These are phyloP conservation scores for Rubus parviflorus DNA, from an alignment of 306 rosid species.

Conservation along the genomic window DNA sequence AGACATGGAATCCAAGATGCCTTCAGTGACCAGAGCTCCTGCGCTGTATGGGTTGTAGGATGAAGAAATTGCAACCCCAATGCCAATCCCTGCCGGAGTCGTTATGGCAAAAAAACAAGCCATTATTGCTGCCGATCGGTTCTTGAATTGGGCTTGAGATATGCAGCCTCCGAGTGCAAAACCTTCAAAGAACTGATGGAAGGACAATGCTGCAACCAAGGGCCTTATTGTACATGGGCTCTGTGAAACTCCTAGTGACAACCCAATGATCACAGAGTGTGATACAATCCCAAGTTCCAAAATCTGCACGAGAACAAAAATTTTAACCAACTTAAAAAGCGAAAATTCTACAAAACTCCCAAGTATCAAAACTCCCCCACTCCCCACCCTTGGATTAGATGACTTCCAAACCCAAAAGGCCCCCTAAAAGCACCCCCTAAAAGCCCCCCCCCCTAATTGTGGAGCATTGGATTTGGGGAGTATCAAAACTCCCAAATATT, in stretches of 20 bases:
- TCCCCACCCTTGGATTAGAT: too few species aligned
- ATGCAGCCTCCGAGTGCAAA: slow-evolving; percentile 98
- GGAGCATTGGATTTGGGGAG: too few species aligned
- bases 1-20: slow-evolving; percentile 72
- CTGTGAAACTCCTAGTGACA: slow-evolving; percentile 84
- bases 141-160: slow-evolving; percentile 81
- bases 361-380: too few species aligned
- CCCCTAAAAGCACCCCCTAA: too few species aligned
- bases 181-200: slow-evolving; percentile 99
- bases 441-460: too few species aligned
- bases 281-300: slow-evolving; percentile 96
- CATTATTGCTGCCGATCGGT: slow-evolving; percentile 63
- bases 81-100: slow-evolving; percentile 68
- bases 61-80: slow-evolving; percentile 64
- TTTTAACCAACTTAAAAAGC: not conserved
- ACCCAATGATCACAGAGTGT: slow-evolving; percentile 90
- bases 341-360: too few species aligned
- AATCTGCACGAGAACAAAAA: slow-evolving; percentile 42
- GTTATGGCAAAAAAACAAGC: slow-evolving; percentile 85
- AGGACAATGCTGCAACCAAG: slow-evolving; percentile 78
- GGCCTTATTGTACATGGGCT: slow-evolving; percentile 93
- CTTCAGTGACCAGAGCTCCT: slow-evolving; percentile 72
- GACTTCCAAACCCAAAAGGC: too few species aligned
- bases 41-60: slow-evolving; percentile 64
- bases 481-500: too few species aligned